Evolutionary conservation across 805 yeast genomes (phyloP).

Genomic region (Metschnikowia matae): DNA sequence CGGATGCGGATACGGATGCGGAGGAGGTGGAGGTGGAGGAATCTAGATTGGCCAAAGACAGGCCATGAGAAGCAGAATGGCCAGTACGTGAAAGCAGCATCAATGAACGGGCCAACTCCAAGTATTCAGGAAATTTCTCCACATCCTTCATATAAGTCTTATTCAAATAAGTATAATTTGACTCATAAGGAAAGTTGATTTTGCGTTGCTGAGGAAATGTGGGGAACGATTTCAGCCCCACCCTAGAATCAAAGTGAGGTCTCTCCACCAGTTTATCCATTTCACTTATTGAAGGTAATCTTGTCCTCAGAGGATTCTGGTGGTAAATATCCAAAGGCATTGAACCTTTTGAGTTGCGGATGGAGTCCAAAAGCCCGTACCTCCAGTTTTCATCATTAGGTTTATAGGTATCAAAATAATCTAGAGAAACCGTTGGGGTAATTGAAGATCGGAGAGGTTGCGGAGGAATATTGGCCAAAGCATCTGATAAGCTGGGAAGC

Average conservation of each 20-base stretch:
- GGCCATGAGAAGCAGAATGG: not conserved
- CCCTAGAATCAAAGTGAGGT: conserved; percentile 38
- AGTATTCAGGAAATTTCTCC: conserved; percentile 44
- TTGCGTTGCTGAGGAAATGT: conserved; percentile 25
- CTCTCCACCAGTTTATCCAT: conserved; percentile 13
- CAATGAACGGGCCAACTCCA: conserved; percentile 44
- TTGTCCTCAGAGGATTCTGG: not conserved
- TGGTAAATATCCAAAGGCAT: not conserved
- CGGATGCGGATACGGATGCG: too few species aligned
- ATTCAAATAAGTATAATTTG: conserved; percentile 48
- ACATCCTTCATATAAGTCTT: conserved; percentile 48
- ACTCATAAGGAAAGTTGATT: conserved; percentile 50
- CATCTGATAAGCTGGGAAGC: conserved; percentile 34
- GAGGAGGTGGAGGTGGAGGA: too few species aligned
- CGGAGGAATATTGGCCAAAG: not conserved
- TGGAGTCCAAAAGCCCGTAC: conserved; percentile 36
- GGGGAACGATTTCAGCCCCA: conserved; percentile 25
- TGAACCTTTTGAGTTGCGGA: conserved; percentile 21
- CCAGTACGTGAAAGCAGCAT: conserved; percentile 29
- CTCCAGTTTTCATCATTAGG: conserved; percentile 45
- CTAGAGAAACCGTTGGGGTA: conserved; percentile 39
- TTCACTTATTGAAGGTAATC: conserved; percentile 14
- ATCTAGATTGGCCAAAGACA: not conserved
- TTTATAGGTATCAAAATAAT: conserved; percentile 43
- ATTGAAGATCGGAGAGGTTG: not conserved